Evolutionary conservation across 202 grass and related monocot species (phyloP), one percentile per base, ranked within the genome.

Genomic region (Zoysia matrella): DNA sequence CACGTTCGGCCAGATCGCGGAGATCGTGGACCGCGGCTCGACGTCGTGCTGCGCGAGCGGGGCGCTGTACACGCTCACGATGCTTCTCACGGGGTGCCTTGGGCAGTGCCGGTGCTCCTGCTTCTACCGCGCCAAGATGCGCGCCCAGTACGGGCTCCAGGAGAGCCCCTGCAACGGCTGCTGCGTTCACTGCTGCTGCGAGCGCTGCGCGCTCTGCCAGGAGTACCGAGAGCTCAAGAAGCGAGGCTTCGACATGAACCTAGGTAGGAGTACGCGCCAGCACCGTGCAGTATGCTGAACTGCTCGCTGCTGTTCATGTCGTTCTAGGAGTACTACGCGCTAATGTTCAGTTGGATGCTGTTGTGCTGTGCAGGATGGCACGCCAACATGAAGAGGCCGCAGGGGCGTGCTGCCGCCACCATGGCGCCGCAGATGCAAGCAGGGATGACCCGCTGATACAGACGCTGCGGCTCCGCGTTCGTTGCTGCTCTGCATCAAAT

Each of bases 61-160:
- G 1, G 89, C 79, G 69, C 83, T 97, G 7, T 97, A 97, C 77
- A 4, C 87, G 68, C 84, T 82, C 52, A 60, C 94, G 64, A 42
- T 83, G 55, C 80, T 65, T 8, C 71, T 92, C 77, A 94, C 89
- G 0, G 77, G 89, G 0, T 97, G 94, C 86, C 67, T 36, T 0
- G 0, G 30, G 30, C 30, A 90, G 18, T 97, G 91, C 76, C 4
- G 90, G 39, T 97, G 79, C 83, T 94, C 94, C 52, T 97, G 91
- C 89, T 92, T 92, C 91, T 97, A 97, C 89, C 79, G 89, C 70
- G 68, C 87, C 63, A 97, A 92, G 85, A 82, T 97, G 87, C 81
- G 91, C 46, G 80, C 87, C 0, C 89, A 94, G 60, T 94, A 90
- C 74, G 85, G 86, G 9, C 76, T 94, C 3, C 60, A 52, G 66